These are phyloP conservation scores for Malassezia restricta DNA, from an alignment of 1,284 basidiomycete genomes.

Conservation along the genomic window DNA sequence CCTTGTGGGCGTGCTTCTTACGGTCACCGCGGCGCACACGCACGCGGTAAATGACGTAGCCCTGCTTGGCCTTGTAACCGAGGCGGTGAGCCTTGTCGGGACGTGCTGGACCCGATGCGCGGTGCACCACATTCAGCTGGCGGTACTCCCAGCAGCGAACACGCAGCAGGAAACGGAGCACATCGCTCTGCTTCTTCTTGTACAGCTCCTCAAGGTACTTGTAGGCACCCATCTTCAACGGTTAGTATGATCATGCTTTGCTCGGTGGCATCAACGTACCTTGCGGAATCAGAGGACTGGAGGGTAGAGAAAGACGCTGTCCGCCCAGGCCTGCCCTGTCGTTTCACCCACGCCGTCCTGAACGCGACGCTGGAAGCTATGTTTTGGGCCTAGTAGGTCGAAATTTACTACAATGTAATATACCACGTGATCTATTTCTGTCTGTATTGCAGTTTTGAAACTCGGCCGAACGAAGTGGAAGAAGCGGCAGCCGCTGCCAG, in stretches of 20 bases:
- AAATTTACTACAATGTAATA: neutral
- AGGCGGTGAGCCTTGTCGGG: conserved; percentile 98
- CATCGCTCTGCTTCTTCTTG: conserved; percentile 73
- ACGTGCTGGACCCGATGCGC: conserved; percentile 90
- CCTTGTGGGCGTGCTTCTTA: conserved; percentile 97
- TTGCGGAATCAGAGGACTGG: conserved; percentile 10
- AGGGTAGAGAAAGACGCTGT: conserved; percentile 11
- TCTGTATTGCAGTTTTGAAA: conserved; percentile 5
- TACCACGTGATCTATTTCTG: conserved; percentile 4
- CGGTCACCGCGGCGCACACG: conserved; percentile 96
- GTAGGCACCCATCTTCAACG: conserved; percentile 56
- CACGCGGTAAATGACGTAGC: conserved; percentile 94
- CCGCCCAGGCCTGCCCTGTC: neutral
- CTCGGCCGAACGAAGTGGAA: conserved; percentile 12
- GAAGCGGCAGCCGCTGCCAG: conserved; percentile 5
- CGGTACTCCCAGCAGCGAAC: conserved; percentile 88
- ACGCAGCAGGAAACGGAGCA: conserved; percentile 94
- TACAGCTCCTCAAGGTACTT: conserved; percentile 88
- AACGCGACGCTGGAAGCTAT: neutral
- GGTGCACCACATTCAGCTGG: conserved; percentile 94
- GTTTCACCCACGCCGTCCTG: neutral
- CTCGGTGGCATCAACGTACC: conserved; percentile 3
- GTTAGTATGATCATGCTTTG: neutral
- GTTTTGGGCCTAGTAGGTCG: neutral
- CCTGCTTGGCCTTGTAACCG: conserved; percentile 99